phyloP scores from a whole-genome alignment of 2,329 filamentous ascomycete genomes.

The Colletotrichum sp. region DNA sequence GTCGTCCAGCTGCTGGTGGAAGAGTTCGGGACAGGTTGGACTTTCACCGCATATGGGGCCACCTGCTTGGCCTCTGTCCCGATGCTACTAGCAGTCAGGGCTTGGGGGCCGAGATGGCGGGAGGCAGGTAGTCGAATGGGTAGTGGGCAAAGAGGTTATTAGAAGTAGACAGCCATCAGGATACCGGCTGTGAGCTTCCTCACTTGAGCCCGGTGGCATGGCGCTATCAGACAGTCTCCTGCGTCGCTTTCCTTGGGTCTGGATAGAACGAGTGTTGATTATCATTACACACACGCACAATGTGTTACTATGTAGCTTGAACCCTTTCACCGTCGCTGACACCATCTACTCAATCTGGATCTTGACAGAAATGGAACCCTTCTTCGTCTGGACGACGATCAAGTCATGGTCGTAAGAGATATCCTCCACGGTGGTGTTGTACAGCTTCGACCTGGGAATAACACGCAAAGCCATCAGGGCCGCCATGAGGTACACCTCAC shows the following conservation, averaged over 20 bases:
- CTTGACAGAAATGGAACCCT: constrained; percentile 16
- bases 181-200: background rate
- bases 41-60: background rate
- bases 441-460: constrained; percentile 28
- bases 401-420: constrained; percentile 33
- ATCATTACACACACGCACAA: background rate
- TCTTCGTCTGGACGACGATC: constrained; percentile 26
- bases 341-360: background rate
- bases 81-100: background rate
- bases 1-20: background rate
- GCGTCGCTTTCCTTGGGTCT: background rate
- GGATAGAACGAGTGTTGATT: background rate
- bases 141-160: background rate
- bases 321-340: background rate
- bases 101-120: background rate
- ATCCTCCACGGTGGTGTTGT: constrained; percentile 32
- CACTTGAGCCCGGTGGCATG: background rate
- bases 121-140: background rate
- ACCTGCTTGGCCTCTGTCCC: background rate
- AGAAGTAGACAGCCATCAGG: background rate
- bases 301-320: background rate
- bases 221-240: background rate
- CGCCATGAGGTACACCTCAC: constrained; percentile 31
- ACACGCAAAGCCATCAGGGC: constrained; percentile 32
- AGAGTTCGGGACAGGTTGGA: background rate